Evolutionary conservation across 148 eudicot species (phyloP).

Genomic region (Vaccinium myrtillus): DNA sequence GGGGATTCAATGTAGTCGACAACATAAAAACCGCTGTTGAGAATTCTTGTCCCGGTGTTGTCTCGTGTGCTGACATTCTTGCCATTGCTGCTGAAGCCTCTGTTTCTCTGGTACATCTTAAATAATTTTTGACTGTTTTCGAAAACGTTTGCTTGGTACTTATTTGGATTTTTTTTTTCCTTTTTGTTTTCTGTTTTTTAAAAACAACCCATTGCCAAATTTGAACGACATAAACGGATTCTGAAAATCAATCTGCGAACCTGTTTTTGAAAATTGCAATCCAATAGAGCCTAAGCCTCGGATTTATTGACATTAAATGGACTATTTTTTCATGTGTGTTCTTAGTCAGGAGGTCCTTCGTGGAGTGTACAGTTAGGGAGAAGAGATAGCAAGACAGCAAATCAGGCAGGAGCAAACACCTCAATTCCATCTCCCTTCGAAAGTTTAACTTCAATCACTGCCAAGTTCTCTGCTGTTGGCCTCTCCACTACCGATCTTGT

Average conservation of each 20-base stretch:
- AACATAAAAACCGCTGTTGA: constrained; percentile 36
- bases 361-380: constrained; percentile 35
- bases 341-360: constrained; percentile 34
- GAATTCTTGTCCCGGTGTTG: constrained; percentile 33
- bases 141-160: not conserved
- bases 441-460: constrained; percentile 14
- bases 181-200: not conserved
- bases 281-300: not conserved
- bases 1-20: constrained; percentile 40
- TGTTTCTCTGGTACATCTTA: constrained; percentile 21
- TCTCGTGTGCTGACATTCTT: constrained; percentile 44
- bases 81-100: constrained; percentile 25
- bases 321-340: not conserved
- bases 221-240: not conserved
- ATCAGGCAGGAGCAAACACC: constrained; percentile 24
- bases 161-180: not conserved
- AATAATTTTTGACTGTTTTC: not conserved
- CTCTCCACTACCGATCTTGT: constrained; percentile 25
- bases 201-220: not conserved
- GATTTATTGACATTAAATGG: not conserved
- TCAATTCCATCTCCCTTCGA: constrained; percentile 25
- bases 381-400: constrained; percentile 35
- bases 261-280: not conserved
- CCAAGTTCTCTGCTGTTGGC: constrained; percentile 27
- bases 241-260: not conserved